Base-by-base conservation (phyloP, 805 yeast species). In the Schwanniomyces pseudopolymorphus region DNA sequence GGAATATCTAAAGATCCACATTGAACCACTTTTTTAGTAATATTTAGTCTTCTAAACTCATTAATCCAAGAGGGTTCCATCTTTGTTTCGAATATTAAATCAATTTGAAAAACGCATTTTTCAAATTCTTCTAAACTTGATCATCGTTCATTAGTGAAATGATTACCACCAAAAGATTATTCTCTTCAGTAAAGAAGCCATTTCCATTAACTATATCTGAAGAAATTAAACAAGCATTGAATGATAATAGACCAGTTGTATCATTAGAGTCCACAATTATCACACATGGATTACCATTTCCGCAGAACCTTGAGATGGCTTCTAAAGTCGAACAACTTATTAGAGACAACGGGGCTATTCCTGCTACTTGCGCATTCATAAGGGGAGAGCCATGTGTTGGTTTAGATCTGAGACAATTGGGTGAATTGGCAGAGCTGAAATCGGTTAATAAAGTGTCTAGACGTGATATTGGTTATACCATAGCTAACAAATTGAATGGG, bases 221-320 rank as follows among this genome's bases (percentile, higher is more conserved):
- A n/a, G 95, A 87, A 53, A 77, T 89, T 13, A 56, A 61, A 49
- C 82, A 83, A 49, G 96, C 96, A 0, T 56, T 89, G 14, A 53
- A 54, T 10, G 75, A 75, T 2, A 74, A 75, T 16, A 64, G 51
- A 31, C 96, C 97, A 0, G 80, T 89, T 5, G 94, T 90, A 3
- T 84, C 96, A 0, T 69, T 89, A 13, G 97, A 90, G 60, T 83
- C 90, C 19, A 89, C 97, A 6, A 90, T 89, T 57, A 80, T 90
- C 53, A 85, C 96, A 5, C 97, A 89, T 67, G 97, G 97, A 0
- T 73, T 89, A 33, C 96, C 96, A 3, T 86, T 67, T 58, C 96
- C 96, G 0, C 76, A 77, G 19, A 89, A 90, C 57, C 57, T 87
- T 9, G 72, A 74, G 21, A 84, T 89, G 89, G 96, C 96, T 0